These are phyloP conservation scores for Filobasidium uniguttulatum DNA, from an alignment of 1,284 basidiomycete genomes.

Conservation along the genomic window DNA sequence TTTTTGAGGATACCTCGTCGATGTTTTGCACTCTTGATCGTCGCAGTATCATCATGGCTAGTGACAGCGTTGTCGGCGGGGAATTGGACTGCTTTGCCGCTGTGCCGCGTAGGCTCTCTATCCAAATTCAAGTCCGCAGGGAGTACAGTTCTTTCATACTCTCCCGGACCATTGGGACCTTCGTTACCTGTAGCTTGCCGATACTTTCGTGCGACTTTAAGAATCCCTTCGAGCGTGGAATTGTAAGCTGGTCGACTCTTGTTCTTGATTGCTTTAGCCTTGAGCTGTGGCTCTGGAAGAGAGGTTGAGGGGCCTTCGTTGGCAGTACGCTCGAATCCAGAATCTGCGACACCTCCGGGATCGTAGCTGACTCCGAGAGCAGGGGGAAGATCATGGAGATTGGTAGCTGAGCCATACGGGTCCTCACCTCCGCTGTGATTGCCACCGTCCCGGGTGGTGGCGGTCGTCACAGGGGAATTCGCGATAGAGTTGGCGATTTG, in stretches of 20 bases:
- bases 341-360: no score
- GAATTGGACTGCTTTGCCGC: neutral
- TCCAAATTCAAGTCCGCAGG: neutral
- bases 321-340: no score
- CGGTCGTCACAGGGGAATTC: neutral
- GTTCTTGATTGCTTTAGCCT: neutral
- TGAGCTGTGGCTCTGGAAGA: no score
- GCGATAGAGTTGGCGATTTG: neutral
- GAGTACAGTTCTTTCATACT: neutral
- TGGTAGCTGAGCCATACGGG: neutral
- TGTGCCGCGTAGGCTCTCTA: neutral
- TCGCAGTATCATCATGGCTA: neutral
- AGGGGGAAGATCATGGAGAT: neutral
- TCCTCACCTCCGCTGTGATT: no score
- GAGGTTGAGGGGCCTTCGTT: no score
- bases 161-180: neutral
- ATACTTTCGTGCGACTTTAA: no score
- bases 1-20: no score
- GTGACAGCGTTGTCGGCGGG: neutral
- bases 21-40: neutral
- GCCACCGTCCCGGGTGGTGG: no score
- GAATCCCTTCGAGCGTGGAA: no score
- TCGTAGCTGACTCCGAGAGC: neutral
- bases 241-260: neutral
- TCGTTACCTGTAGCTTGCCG: neutral